These are phyloP conservation scores for Fusarium metavorans DNA, from an alignment of 2,329 filamentous ascomycete genomes.

Conservation along the genomic window DNA sequence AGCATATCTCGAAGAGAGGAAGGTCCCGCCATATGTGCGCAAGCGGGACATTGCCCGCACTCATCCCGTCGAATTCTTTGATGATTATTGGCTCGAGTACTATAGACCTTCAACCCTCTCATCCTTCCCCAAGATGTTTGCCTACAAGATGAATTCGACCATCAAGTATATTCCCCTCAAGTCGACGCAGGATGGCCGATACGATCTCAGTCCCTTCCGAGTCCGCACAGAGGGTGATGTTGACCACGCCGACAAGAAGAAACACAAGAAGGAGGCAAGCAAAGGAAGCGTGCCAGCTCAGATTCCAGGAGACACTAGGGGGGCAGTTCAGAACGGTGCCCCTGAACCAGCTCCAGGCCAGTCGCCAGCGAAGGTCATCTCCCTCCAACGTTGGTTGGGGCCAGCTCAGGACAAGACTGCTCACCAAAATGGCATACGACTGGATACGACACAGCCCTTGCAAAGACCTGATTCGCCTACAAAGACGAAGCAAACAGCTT, in stretches of 20 bases:
- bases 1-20: constrained; percentile 73
- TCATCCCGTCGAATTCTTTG: constrained; percentile 72
- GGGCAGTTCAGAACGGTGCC: constrained; percentile 53
- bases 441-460: constrained; percentile 32
- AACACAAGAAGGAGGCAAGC: constrained; percentile 74
- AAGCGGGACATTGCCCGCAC: constrained; percentile 52
- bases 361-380: constrained; percentile 60
- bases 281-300: constrained; percentile 71
- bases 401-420: constrained; percentile 54
- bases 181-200: constrained; percentile 77
- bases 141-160: constrained; percentile 91
- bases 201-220: constrained; percentile 89
- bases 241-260: constrained; percentile 71
- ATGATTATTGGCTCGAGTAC: constrained; percentile 98
- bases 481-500: constrained; percentile 67
- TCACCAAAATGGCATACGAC: constrained; percentile 17
- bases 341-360: constrained; percentile 55
- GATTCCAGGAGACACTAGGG: constrained; percentile 27
- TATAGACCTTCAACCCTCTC: constrained; percentile 91
- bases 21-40: constrained; percentile 62
- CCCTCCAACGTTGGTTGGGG: constrained; percentile 73
- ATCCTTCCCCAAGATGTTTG: constrained; percentile 91
- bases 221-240: constrained; percentile 75
- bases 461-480: constrained; percentile 32
- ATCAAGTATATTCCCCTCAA: constrained; percentile 85